Evolutionary conservation across 352 stramenopile genomes (phyloP), one percentile per base, ranked within the genome.

Genomic region (Pythium diclinum): DNA sequence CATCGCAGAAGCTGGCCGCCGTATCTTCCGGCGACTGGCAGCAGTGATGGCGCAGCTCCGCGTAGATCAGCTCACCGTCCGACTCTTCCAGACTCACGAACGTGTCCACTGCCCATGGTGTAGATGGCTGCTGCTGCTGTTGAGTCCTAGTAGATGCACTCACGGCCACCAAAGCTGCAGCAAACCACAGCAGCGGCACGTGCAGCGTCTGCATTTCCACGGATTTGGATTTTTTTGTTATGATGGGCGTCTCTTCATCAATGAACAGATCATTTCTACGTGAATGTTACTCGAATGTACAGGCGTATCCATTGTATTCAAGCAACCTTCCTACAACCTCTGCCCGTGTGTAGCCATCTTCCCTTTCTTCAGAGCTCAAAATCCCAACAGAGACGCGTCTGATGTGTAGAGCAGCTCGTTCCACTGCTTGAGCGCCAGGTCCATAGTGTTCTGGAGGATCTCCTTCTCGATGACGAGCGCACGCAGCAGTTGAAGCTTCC

Each of bases 401-500:
- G 75, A 42, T n/a, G 68, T 78, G 21, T 76, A 57, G n/a, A 87
- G 56, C 42, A 90, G 69, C 0, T 65, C 65, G 32, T 65, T 69
- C 81, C 81, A 90, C 33, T 83, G 66, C 21, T 76, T 61, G 54
- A 76, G 48, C 16, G 70, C 77, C 14, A 86, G 63, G 14, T 76
- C 58, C 59, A 86, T 73, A 13, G 79, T 76, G 61, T 87, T 57
- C 25, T 80, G 69, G 14, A 90, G 56, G 56, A 88, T 86, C 42
- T 79, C 58, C 53, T 90, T 90, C 65, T 90, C 81, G 55, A 82
- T 66, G 49, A 86, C 60, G 0, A 90, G 68, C 14, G 72, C 67
- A 30, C 73, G 76, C n/a, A 75, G 58, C 0, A 86, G 70, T 6
- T 90, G 71, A 1, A 69, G 30, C 21, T 51, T 54, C 6, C 44